Conservation (phyloP, 2,329 filamentous ascomycete genomes). For the Sclerotinia minor region DNA sequence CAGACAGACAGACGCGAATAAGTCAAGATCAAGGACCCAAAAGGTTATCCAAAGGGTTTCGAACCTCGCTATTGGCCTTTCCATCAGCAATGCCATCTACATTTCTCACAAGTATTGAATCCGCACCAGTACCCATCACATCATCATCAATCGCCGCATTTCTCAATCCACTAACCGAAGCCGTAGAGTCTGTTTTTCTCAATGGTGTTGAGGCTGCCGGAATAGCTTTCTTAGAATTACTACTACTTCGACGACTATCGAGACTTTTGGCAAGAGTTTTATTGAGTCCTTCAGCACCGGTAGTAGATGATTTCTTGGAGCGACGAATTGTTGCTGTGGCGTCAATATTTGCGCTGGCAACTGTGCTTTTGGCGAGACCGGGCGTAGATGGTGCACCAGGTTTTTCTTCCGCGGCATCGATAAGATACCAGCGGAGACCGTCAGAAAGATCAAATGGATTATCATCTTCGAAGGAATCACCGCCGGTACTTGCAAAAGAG, state of each 20-base stretch:
- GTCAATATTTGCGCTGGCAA: conserved; percentile 83
- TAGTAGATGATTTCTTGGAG: conserved; percentile 43
- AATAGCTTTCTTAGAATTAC: conserved; percentile 75
- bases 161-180: conserved; percentile 35
- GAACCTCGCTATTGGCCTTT: conserved; percentile 35
- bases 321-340: conserved; percentile 72
- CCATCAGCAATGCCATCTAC: conserved; percentile 26
- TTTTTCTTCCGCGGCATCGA: conserved; percentile 93
- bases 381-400: conserved; percentile 88
- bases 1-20: not conserved
- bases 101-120: not conserved
- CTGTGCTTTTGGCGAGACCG: conserved; percentile 86
- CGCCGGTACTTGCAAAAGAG: conserved; percentile 54
- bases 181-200: conserved; percentile 32
- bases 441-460: conserved; percentile 97
- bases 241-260: conserved; percentile 87
- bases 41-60: conserved; percentile 37
- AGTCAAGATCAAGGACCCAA: conserved; percentile 34
- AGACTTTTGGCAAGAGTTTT: conserved; percentile 83
- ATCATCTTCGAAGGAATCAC: conserved; percentile 71
- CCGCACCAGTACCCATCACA: not conserved
- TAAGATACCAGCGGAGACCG: conserved; percentile 91
- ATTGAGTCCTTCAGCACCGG: conserved; percentile 70
- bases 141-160: conserved; percentile 20
- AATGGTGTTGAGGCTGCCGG: conserved; percentile 42